Evolutionary conservation across 345 rosid genomes (phyloP).

Genomic region (Lumnitzera littorea): DNA sequence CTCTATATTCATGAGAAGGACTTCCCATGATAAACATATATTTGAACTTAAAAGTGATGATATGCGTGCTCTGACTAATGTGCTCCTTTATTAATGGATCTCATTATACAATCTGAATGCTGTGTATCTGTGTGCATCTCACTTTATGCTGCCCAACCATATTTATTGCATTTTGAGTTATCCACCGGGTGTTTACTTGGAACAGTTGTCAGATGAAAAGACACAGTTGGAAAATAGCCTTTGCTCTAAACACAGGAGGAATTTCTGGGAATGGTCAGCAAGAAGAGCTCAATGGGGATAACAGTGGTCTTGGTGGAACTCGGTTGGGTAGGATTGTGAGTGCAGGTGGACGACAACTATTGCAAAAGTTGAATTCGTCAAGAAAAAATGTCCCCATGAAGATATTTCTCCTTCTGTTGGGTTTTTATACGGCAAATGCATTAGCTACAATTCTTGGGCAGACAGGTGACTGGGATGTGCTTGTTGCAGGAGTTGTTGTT

Average conservation of each 20-base stretch:
- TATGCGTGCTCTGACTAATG: too few species aligned
- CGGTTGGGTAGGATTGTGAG: slow-evolving; percentile 80
- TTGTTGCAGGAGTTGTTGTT: slow-evolving; percentile 89
- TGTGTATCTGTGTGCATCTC: not conserved
- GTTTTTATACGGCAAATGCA: slow-evolving; percentile 97
- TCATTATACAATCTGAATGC: not conserved
- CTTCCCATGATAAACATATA: too few species aligned
- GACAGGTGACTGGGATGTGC: slow-evolving; percentile 96
- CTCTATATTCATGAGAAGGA: too few species aligned
- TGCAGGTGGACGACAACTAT: slow-evolving; percentile 71
- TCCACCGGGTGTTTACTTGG: not conserved
- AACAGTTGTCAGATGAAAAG: slow-evolving; percentile 40
- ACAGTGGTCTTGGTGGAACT: slow-evolving; percentile 65
- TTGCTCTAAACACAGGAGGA: slow-evolving; percentile 78
- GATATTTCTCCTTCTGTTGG: slow-evolving; percentile 72
- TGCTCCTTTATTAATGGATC: not conserved
- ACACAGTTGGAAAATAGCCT: slow-evolving; percentile 39
- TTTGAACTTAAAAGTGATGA: too few species aligned
- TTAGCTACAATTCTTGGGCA: slow-evolving; percentile 96
- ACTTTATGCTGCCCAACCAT: not conserved
- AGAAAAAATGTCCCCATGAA: slow-evolving; percentile 90
- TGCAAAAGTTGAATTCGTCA: slow-evolving; percentile 70
- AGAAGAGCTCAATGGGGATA: slow-evolving; percentile 40
- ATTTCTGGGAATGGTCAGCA: slow-evolving; percentile 47
- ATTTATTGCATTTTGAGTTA: not conserved